Conservation (phyloP, 2,329 filamentous ascomycete species). For the Microdochium nivale region DNA sequence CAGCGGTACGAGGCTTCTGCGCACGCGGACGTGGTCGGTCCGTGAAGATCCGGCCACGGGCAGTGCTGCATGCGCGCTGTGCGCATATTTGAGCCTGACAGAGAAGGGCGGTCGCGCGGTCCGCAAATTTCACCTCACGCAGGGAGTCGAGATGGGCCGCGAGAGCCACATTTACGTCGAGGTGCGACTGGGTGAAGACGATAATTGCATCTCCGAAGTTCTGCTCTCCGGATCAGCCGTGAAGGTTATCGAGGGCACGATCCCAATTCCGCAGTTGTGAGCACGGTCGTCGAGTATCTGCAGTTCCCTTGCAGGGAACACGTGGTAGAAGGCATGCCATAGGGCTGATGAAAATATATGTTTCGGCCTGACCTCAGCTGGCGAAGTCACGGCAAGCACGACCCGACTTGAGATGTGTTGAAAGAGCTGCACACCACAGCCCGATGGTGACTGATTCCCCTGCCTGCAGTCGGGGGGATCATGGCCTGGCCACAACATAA, state of each 20-base stretch:
- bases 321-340: too few species aligned
- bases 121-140: constrained; percentile 41
- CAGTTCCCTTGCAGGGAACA: too few species aligned
- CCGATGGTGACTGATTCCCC: too few species aligned
- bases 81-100: constrained; percentile 38
- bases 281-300: background rate
- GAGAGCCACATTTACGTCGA: constrained; percentile 38
- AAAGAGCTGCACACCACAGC: too few species aligned
- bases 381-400: too few species aligned
- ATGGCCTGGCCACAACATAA: too few species aligned
- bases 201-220: constrained; percentile 4
- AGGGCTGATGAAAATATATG: too few species aligned
- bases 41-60: constrained; percentile 52
- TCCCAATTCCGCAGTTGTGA: constrained; percentile 5
- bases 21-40: constrained; percentile 48
- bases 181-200: constrained; percentile 13
- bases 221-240: constrained; percentile 9
- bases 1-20: constrained; percentile 29
- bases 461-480: too few species aligned
- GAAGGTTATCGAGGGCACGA: constrained; percentile 8
- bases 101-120: constrained; percentile 22
- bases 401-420: too few species aligned
- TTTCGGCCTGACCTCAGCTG: too few species aligned
- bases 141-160: constrained; percentile 58
- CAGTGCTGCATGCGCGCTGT: constrained; percentile 48